Evolutionary conservation across 116 monocot genomes (phyloP), one percentile per base, ranked within the genome.

Genomic region (Iris pallida): DNA sequence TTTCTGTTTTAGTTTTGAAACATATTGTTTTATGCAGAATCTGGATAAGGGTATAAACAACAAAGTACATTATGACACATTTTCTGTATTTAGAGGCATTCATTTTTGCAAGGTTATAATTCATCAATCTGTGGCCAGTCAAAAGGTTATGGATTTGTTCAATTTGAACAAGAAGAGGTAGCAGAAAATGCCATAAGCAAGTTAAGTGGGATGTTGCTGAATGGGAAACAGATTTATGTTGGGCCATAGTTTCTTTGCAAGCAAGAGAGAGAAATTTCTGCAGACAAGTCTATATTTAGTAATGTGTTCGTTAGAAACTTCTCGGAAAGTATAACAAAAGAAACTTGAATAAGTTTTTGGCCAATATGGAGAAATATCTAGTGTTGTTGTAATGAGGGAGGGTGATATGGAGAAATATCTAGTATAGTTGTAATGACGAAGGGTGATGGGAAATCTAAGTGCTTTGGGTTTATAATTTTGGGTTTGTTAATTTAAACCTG

Each of bases 301-400:
- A 97, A 97, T 70, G 97, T 97, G 0, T 97, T 85, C 79, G 92
- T 97, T 11, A 97, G 92, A 55, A 97, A 97, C 80, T 75, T 97
- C 14, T 71, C 85, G 0, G 97, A 97, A 5, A 61, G 75, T 9
- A 80, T 73, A 0, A 90, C 83, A n/a, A 90, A 90, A 45, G 92
- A 97, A 85, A 55, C 64, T 97, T n/a, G 71, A 48, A 48, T 71
- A 83, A 14, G 20, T 75, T 66, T 96, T 96, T 81, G 90, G 90
- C 19, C 65, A n/a, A 92, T n/a, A n/a, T n/a, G n/a, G n/a, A n/a
- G n/a, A n/a, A n/a, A n/a, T n/a, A n/a, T n/a, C n/a, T n/a, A n/a
- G n/a, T n/a, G n/a, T n/a, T n/a, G n/a, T n/a, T n/a, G n/a, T n/a
- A n/a, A n/a, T n/a, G n/a, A n/a, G n/a, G n/a, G n/a, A n/a, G n/a